Evolutionary conservation across 202 grass and related monocot species (phyloP).

Genomic region (Setaria viridis): DNA sequence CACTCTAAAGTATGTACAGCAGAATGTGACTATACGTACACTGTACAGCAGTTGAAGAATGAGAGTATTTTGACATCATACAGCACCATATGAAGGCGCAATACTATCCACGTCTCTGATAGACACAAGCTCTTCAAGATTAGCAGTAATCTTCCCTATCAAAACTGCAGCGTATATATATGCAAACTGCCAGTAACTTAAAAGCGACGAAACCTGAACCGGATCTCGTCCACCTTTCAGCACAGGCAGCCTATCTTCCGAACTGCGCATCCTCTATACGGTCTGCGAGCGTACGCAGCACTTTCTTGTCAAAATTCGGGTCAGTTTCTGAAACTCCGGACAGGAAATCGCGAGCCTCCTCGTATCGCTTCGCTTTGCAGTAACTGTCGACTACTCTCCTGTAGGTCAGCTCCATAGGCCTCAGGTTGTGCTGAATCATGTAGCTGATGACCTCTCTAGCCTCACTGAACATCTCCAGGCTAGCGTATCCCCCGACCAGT

Average conservation of each 20-base stretch:
- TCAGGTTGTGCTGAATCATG: slow-evolving; percentile 78
- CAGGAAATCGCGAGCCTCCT: slow-evolving; percentile 67
- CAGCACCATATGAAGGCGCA: slow-evolving; percentile 14
- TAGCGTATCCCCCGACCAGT: slow-evolving; percentile 69
- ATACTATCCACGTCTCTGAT: not conserved
- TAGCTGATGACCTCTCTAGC: slow-evolving; percentile 78
- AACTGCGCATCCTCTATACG: slow-evolving; percentile 43
- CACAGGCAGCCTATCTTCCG: slow-evolving; percentile 22
- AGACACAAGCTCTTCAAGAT: slow-evolving; percentile 21
- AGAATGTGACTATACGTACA: slow-evolving; percentile 24
- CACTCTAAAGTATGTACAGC: slow-evolving; percentile 20
- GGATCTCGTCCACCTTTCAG: not conserved
- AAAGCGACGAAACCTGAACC: not conserved
- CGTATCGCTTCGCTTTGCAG: slow-evolving; percentile 64
- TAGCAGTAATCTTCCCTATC: slow-evolving; percentile 9
- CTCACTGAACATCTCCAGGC: slow-evolving; percentile 74
- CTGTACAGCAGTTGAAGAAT: slow-evolving; percentile 36
- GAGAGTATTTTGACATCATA: not conserved
- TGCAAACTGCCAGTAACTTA: not conserved
- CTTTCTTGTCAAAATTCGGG: slow-evolving; percentile 44
- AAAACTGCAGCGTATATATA: slow-evolving; percentile 13
- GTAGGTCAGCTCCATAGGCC: slow-evolving; percentile 83
- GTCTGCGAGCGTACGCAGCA: slow-evolving; percentile 11
- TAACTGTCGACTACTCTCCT: slow-evolving; percentile 75
- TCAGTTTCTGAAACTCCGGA: slow-evolving; percentile 61